phyloP scores from a whole-genome alignment of 768 basidiomycete genomes.

The Psilocybe tampanensis region DNA sequence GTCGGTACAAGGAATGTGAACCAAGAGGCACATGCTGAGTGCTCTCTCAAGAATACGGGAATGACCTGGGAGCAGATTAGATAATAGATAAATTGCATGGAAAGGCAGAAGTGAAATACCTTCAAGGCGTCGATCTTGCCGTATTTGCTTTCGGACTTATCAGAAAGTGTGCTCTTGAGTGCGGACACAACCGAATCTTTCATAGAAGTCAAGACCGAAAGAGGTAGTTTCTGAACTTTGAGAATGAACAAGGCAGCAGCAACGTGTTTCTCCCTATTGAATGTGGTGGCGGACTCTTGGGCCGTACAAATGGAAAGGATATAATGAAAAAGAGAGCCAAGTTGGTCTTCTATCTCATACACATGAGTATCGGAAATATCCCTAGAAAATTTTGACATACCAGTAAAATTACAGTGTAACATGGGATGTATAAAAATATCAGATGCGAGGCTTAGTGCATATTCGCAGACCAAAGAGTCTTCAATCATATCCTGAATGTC shows the following conservation, averaged over 20 bases:
- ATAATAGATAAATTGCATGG: neutral
- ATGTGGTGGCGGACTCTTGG: conserved; percentile 34
- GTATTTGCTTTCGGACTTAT: conserved; percentile 30
- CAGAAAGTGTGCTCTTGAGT: conserved; percentile 38
- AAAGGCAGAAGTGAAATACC: conserved; percentile 19
- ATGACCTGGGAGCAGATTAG: conserved; percentile 31
- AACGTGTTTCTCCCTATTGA: conserved; percentile 45
- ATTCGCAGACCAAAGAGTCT: conserved; percentile 48
- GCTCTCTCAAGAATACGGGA: conserved; percentile 34
- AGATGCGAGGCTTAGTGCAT: conserved; percentile 53
- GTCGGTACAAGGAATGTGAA: conserved; percentile 51
- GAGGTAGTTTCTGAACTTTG: conserved; percentile 50
- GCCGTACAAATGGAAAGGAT: conserved; percentile 44
- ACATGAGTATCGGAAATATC: neutral
- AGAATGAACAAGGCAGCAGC: conserved; percentile 54
- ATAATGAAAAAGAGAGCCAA: conserved; percentile 45
- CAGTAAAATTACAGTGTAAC: conserved; percentile 46
- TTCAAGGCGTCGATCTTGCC: conserved; percentile 35
- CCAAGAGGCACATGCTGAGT: conserved; percentile 51
- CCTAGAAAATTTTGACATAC: conserved; percentile 33
- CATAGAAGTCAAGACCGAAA: conserved; percentile 33
- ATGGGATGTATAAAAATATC: conserved; percentile 50
- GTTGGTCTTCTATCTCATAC: conserved; percentile 37
- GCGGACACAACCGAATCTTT: conserved; percentile 33
- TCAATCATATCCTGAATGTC: conserved; percentile 43